Percentiles rank a stretch among this genome's conserved stretches.
These are phyloP conservation scores for Luzula sylvatica DNA, from an alignment of 176 grass and related monocot species.

Conservation along the genomic window DNA sequence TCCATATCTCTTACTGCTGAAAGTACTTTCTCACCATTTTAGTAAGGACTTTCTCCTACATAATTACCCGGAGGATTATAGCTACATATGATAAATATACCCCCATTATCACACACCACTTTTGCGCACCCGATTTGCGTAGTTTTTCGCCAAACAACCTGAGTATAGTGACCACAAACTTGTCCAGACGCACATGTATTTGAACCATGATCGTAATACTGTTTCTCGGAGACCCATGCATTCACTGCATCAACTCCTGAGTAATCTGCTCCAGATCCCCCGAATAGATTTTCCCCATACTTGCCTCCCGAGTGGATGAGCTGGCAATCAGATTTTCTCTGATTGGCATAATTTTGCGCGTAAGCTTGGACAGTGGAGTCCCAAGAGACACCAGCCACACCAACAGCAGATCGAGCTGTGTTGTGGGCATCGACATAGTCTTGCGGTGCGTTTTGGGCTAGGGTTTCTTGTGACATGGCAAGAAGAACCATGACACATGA, in stretches of 20 bases:
- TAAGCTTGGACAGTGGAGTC: slow-evolving; percentile 21
- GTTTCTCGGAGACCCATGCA: slow-evolving; percentile 27
- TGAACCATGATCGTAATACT: slow-evolving; percentile 29
- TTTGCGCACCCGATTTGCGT: slow-evolving; percentile 32
- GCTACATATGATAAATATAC: slow-evolving; percentile 40
- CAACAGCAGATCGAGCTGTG: slow-evolving; percentile 10
- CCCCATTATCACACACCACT: slow-evolving; percentile 17
- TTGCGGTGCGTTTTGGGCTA: slow-evolving; percentile 27
- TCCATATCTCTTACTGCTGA: too few species aligned
- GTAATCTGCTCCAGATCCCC: slow-evolving; percentile 11
- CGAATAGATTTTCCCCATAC: slow-evolving; percentile 51
- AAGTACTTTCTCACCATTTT: slow-evolving; percentile 1
- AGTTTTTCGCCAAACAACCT: slow-evolving; percentile 42
- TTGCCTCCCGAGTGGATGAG: slow-evolving; percentile 33
- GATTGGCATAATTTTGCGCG: slow-evolving; percentile 29
- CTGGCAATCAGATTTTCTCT: slow-evolving; percentile 20
- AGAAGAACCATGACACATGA: neutral
- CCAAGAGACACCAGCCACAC: slow-evolving; percentile 31
- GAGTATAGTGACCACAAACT: slow-evolving; percentile 39
- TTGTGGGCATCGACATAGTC: slow-evolving; percentile 38
- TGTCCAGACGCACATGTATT: slow-evolving; percentile 24
- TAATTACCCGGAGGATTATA: slow-evolving; percentile 41
- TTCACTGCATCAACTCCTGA: slow-evolving; percentile 18
- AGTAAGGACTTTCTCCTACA: slow-evolving; percentile 32
- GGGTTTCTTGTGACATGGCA: slow-evolving; percentile 4